Evolutionary conservation across 306 rosid genomes (phyloP), one percentile per base, ranked within the genome.

Genomic region (Vigna radiata): DNA sequence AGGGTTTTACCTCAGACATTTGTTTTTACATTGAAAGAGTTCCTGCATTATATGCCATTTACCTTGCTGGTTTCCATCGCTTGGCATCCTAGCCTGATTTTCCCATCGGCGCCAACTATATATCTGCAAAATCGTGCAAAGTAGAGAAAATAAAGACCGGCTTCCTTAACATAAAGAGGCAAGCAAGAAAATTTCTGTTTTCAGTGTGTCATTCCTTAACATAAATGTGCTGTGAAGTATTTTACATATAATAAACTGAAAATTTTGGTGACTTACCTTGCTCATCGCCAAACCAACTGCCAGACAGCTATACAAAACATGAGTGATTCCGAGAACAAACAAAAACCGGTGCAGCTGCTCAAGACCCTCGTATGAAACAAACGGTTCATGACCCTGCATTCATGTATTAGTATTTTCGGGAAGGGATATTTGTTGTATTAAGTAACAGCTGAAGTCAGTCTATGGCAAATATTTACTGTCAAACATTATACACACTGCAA

Each of bases 81-180:
- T 80, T 66, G 77, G 77, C 48, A 75, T 47, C 27, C 62, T 81
- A 71, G 85, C 89, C 77, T 87, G 96, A 79, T 79, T 88, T 89
- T 95, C 97, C 98, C 97, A 95, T 86, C 89, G 90, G 69, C 87
- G 85, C 98, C 98, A 95, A 80, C 98, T 95, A 77, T 92, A 95
- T 68, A 92, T 95, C 98, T 92, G 72, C 82, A 84, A 84, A 55
- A 59, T 69, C 74, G 50, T 23, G 52, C 8, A 67, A 75, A 36
- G 59, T 46, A 79, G 15, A 59, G 79, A 74, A 63, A 77, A 78
- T 44, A 49, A 84, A 29, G 33, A 29, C 33, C 27, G 27, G 27
- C 27, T 25, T 25, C 3, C 3, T 25, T 25, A 25, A 25, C 27
- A 25, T 25, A 25, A 25, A 25, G 27, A 25, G 27, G 27, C 27